phyloP scores from a whole-genome alignment of 1,284 basidiomycete genomes.

The Ganoderma sp. region DNA sequence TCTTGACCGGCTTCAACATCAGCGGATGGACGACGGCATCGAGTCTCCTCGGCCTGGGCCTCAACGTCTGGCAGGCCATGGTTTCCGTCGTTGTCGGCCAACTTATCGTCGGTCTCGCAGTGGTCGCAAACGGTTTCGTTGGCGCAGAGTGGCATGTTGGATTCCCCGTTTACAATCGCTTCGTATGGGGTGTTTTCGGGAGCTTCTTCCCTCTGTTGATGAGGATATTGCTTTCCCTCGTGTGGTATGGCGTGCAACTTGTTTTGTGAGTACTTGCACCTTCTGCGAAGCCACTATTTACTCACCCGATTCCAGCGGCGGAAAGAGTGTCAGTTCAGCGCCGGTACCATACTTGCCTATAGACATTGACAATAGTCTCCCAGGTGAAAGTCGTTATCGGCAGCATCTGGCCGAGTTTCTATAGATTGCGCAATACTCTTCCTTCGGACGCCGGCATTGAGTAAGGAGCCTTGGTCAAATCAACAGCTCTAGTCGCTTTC shows the following conservation, averaged over 20 bases:
- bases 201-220: slow-evolving; percentile 36
- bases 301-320: slow-evolving; percentile 13
- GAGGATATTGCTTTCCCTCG: slow-evolving; percentile 33
- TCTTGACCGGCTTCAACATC: slow-evolving; percentile 35
- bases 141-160: slow-evolving; percentile 35
- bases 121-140: slow-evolving; percentile 28
- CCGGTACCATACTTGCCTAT: too few species aligned
- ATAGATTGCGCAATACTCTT: slow-evolving; percentile 24
- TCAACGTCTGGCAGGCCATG: slow-evolving; percentile 35
- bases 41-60: slow-evolving; percentile 32
- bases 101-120: slow-evolving; percentile 26
- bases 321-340: slow-evolving; percentile 21
- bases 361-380: background rate
- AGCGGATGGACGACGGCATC: slow-evolving; percentile 33
- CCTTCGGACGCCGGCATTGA: slow-evolving; percentile 26
- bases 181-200: slow-evolving; percentile 33
- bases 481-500: background rate
- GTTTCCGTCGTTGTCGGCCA: slow-evolving; percentile 32
- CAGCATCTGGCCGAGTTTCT: slow-evolving; percentile 30
- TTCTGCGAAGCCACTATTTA: background rate
- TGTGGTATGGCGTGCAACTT: slow-evolving; percentile 33
- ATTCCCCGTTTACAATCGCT: slow-evolving; percentile 33
- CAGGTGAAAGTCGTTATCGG: slow-evolving; percentile 30
- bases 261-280: slow-evolving; percentile 26
- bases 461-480: slow-evolving; percentile 10